Evolutionary conservation across 2,329 filamentous ascomycete genomes (phyloP).

Genomic region (Ophiostoma sp.): DNA sequence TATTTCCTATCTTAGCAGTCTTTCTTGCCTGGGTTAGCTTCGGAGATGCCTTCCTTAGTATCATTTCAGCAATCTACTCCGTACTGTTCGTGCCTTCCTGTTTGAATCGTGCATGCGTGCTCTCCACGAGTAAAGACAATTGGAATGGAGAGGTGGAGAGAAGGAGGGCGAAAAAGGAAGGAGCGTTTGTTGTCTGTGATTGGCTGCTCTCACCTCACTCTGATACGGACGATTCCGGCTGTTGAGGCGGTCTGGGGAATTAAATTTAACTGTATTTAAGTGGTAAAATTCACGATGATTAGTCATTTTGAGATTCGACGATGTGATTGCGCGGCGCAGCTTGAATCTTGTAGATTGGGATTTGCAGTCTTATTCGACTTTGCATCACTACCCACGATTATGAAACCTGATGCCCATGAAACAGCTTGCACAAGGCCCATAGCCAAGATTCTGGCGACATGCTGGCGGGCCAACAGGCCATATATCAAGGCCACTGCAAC

Average conservation of each 20-base stretch:
- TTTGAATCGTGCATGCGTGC: conserved; percentile 6
- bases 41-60: neutral
- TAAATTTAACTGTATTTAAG: neutral
- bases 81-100: conserved; percentile 6
- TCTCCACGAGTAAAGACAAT: neutral
- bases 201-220: neutral
- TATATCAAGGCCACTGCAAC: neutral
- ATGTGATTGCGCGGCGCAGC: neutral
- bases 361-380: neutral
- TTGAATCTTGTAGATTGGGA: neutral
- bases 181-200: neutral
- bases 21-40: conserved; percentile 20
- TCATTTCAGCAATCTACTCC: neutral
- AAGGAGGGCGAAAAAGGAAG: neutral
- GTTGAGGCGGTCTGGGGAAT: conserved; percentile 6
- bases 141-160: neutral
- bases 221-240: conserved; percentile 5
- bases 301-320: neutral
- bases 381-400: neutral
- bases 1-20: conserved; percentile 23
- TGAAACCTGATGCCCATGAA: neutral
- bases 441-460: neutral
- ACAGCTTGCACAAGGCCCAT: neutral
- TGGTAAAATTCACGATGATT: neutral
- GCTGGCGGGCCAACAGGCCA: neutral